A percentile compares a stretch with the other conserved stretches of the same genome.
These are phyloP conservation scores for Cercospora citrullina DNA, from an alignment of 2,329 filamentous ascomycete genomes.

Conservation along the genomic window DNA sequence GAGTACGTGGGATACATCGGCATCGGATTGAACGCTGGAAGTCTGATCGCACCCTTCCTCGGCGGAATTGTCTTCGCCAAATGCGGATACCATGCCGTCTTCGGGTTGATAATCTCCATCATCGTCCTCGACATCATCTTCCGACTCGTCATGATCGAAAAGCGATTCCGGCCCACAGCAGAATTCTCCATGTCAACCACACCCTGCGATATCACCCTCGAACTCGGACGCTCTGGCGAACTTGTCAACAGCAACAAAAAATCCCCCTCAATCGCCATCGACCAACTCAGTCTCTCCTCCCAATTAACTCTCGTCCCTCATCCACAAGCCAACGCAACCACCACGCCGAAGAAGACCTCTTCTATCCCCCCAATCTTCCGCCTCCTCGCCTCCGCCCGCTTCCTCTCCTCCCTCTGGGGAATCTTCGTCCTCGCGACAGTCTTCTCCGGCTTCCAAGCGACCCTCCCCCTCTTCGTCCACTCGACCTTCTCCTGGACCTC, in stretches of 20 bases:
- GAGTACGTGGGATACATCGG: constrained; percentile 66
- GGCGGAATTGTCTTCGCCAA: constrained; percentile 66
- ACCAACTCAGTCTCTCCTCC: constrained; percentile 5
- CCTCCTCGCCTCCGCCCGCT: constrained; percentile 25
- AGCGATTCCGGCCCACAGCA: neutral
- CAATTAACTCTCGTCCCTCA: neutral
- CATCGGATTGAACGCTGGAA: constrained; percentile 62
- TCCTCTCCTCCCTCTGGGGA: constrained; percentile 28
- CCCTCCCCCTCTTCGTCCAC: constrained; percentile 26
- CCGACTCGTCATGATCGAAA: constrained; percentile 28
- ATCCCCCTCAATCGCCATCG: neutral
- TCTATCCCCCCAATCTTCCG: constrained; percentile 23
- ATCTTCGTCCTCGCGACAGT: constrained; percentile 25
- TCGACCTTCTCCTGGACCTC: constrained; percentile 27
- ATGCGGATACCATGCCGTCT: constrained; percentile 40
- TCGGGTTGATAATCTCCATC: constrained; percentile 23
- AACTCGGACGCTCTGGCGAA: neutral
- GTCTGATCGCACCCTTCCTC: constrained; percentile 63
- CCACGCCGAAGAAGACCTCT: neutral
- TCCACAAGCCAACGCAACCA: neutral
- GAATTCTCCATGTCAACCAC: neutral
- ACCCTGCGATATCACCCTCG: neutral
- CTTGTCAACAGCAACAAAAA: neutral
- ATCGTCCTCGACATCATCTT: constrained; percentile 25
- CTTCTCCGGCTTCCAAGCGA: constrained; percentile 28